Percentiles rank a stretch among this genome's conserved stretches.
phyloP scores from a whole-genome alignment of 2,329 filamentous ascomycete genomes.

The Metarhizium guizhouense region DNA sequence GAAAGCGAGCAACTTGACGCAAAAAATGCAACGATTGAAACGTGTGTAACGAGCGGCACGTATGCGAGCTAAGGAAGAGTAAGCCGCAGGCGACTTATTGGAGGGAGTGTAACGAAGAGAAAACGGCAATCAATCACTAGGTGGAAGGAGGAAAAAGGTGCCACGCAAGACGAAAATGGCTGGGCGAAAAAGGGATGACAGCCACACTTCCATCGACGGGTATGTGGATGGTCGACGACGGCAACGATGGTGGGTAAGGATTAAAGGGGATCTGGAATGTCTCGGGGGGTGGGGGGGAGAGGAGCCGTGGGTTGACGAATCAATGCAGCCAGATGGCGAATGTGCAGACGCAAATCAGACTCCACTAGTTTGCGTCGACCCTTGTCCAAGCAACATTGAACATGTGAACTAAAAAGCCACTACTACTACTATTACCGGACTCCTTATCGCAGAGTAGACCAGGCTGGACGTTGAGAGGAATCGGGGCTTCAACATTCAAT shows the following conservation, averaged over 20 bases:
- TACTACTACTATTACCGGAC: too few species aligned
- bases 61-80: conserved; percentile 10
- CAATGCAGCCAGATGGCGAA: too few species aligned
- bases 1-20: background rate
- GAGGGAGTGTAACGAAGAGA: background rate
- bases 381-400: too few species aligned
- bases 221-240: background rate
- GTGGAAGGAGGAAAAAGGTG: background rate
- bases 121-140: background rate
- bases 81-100: background rate
- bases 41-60: conserved; percentile 16
- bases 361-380: too few species aligned
- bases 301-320: too few species aligned
- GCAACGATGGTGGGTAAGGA: background rate
- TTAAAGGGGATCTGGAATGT: too few species aligned
- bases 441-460: too few species aligned
- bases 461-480: too few species aligned
- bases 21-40: conserved; percentile 8
- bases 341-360: too few species aligned
- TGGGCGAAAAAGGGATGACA: background rate
- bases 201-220: background rate
- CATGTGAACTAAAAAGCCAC: too few species aligned
- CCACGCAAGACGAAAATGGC: background rate
- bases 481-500: too few species aligned
- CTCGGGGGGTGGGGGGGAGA: too few species aligned